Conservation (phyloP, 805 yeast species). For the Ogataea zsoltii region DNA sequence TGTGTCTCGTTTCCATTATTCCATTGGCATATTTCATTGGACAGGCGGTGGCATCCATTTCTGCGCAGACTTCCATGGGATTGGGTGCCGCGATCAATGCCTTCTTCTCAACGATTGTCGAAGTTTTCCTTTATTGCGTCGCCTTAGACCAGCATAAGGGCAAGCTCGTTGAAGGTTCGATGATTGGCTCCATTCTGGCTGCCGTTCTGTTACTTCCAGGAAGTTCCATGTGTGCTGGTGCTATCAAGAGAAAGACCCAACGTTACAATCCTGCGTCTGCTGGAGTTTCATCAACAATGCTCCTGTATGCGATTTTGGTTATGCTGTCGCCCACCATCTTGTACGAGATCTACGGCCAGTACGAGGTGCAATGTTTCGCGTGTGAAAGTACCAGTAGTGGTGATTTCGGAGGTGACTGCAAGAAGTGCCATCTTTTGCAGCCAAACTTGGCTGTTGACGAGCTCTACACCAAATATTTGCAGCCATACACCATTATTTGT, state of each 20-base stretch:
- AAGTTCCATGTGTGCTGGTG: slow-evolving; percentile 96
- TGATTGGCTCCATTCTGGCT: slow-evolving; percentile 90
- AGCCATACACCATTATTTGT: slow-evolving; percentile 81
- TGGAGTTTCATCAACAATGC: slow-evolving; percentile 95
- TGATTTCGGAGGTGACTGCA: slow-evolving; percentile 46
- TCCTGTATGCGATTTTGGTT: slow-evolving; percentile 83
- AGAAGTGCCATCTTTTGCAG: slow-evolving; percentile 73
- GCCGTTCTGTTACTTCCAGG: slow-evolving; percentile 93
- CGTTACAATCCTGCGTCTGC: slow-evolving; percentile 95
- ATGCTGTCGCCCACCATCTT: slow-evolving; percentile 92
- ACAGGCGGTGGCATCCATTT: slow-evolving; percentile 98
- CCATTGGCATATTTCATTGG: slow-evolving; percentile 97
- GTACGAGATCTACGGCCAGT: slow-evolving; percentile 86
- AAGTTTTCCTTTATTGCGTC: slow-evolving; percentile 87
- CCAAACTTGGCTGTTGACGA: slow-evolving; percentile 71
- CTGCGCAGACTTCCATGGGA: slow-evolving; percentile 99
- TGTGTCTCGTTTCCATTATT: slow-evolving; percentile 80
- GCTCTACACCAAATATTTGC: slow-evolving; percentile 65
- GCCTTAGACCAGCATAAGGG: slow-evolving; percentile 87
- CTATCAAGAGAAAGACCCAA: slow-evolving; percentile 87
- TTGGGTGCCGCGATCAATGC: slow-evolving; percentile 98
- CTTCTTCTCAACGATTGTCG: slow-evolving; percentile 94
- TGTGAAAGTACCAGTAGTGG: slow-evolving; percentile 37
- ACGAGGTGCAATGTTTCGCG: slow-evolving; percentile 68
- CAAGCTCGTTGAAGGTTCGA: slow-evolving; percentile 88